These are phyloP conservation scores for Macadamia integrifolia DNA, from an alignment of 164 flowering plant species.

Conservation along the genomic window DNA sequence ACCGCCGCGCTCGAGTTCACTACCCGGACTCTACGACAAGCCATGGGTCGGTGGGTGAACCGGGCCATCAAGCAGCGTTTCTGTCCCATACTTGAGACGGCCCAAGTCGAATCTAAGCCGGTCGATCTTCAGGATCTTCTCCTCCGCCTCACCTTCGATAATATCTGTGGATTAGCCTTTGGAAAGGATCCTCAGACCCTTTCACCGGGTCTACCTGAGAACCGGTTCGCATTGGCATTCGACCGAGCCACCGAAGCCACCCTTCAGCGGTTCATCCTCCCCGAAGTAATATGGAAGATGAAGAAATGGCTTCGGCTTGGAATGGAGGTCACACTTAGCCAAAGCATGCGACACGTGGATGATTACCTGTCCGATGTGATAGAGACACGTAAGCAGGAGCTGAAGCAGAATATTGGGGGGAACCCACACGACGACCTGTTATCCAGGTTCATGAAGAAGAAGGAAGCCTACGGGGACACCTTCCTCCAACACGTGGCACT, in stretches of 20 bases:
- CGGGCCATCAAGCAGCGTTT: constrained; percentile 46
- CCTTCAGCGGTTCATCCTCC: constrained; percentile 57
- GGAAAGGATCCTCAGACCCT: constrained; percentile 62
- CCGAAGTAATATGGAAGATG: constrained; percentile 49
- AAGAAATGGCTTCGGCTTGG: constrained; percentile 62
- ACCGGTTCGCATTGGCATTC: constrained; percentile 49
- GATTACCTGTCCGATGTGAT: constrained; percentile 42
- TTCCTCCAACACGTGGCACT: constrained; percentile 42
- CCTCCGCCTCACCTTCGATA: constrained; percentile 64
- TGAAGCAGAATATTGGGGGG: constrained; percentile 23
- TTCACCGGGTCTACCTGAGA: constrained; percentile 48
- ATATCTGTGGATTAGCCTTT: constrained; percentile 65
- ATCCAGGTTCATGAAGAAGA: constrained; percentile 42
- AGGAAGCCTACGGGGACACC: constrained; percentile 28
- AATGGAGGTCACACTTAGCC: constrained; percentile 39
- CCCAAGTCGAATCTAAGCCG: constrained; percentile 31
- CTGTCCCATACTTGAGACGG: constrained; percentile 45
- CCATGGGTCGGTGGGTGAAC: constrained; percentile 69
- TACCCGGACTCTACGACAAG: constrained; percentile 59
- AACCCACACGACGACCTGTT: constrained; percentile 43
- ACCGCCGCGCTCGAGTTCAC: constrained; percentile 63
- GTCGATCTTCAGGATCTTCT: constrained; percentile 61
- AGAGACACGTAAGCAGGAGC: constrained; percentile 50
- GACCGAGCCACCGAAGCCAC: constrained; percentile 73
- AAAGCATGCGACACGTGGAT: constrained; percentile 43